phyloP scores from a whole-genome alignment of 2,329 filamentous ascomycete species.

The Epichloe aotearoae region DNA sequence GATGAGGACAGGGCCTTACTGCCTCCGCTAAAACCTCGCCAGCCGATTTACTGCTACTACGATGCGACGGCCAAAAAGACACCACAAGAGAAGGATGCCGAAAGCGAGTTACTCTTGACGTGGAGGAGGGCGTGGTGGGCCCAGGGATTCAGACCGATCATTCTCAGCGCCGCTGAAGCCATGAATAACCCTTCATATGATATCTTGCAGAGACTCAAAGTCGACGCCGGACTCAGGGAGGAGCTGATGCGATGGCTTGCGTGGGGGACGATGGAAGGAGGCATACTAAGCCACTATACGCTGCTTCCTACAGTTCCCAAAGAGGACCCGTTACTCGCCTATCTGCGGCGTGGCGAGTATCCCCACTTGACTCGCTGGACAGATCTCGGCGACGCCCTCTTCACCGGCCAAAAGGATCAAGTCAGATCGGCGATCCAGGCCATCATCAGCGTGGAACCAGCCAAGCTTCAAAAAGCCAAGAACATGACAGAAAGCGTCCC shows the following conservation, averaged over 20 bases:
- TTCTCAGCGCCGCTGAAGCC: constrained; percentile 68
- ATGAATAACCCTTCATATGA: constrained; percentile 70
- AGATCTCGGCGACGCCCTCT: constrained; percentile 55
- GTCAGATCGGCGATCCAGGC: constrained; percentile 50
- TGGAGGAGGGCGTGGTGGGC: constrained; percentile 96
- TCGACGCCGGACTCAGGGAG: constrained; percentile 48
- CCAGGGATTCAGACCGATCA: constrained; percentile 75
- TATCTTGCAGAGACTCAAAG: constrained; percentile 48
- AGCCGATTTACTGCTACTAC: constrained; percentile 83
- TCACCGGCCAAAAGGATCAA: constrained; percentile 53
- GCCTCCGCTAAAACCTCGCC: constrained; percentile 57
- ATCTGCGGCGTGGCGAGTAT: constrained; percentile 64
- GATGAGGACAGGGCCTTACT: constrained; percentile 77
- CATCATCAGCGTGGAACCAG: constrained; percentile 35
- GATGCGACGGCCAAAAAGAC: constrained; percentile 53
- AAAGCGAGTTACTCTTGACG: constrained; percentile 65
- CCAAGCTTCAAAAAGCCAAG: constrained; percentile 42
- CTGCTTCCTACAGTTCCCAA: constrained; percentile 71
- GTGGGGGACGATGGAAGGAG: constrained; percentile 82
- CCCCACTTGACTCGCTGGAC: constrained; percentile 63
- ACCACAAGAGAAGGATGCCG: constrained; percentile 51
- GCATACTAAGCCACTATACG: constrained; percentile 66
- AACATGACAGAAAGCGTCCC: constrained; percentile 50
- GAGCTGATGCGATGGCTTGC: constrained; percentile 80
- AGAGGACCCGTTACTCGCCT: constrained; percentile 58